A percentile compares a stretch with the other conserved stretches of the same genome.
phyloP scores from a whole-genome alignment of 208 protist species.

The Wallacemonas sp. region DNA sequence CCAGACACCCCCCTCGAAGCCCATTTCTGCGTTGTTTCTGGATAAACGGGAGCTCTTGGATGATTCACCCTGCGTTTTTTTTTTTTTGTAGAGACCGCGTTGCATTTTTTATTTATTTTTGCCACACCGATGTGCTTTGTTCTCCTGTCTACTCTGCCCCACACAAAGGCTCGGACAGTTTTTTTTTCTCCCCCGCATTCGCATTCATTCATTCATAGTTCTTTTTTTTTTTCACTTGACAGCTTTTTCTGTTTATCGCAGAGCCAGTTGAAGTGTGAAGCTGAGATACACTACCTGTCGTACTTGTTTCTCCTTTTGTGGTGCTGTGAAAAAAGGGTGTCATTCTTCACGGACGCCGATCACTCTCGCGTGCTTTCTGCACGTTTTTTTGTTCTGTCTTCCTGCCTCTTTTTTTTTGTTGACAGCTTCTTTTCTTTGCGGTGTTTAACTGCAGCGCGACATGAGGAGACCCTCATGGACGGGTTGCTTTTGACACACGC shows the following conservation, averaged over 20 bases:
- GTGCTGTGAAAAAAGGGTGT: background rate
- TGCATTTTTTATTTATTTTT: too few relatives aligned
- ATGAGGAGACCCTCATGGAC: too few relatives aligned
- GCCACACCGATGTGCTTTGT: too few relatives aligned
- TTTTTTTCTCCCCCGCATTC: background rate
- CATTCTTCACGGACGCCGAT: background rate
- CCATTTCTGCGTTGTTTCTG: too few relatives aligned
- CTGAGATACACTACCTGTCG: background rate
- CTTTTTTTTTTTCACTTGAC: conserved; percentile 1
- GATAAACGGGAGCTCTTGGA: too few relatives aligned
- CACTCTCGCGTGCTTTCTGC: background rate
- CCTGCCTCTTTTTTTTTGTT: background rate
- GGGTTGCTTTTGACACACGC: too few relatives aligned
- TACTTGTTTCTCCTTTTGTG: background rate
- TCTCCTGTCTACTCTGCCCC: too few relatives aligned
- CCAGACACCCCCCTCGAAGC: too few relatives aligned
- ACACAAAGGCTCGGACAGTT: too few relatives aligned
- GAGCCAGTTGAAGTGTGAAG: background rate
- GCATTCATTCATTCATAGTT: conserved; percentile 14
- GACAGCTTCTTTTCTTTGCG: background rate
- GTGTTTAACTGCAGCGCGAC: too few relatives aligned
- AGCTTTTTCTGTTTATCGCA: background rate
- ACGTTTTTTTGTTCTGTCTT: conserved; percentile 4
- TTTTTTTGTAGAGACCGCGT: too few relatives aligned
- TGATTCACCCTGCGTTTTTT: too few relatives aligned